Conservation (phyloP, 164 flowering plant genomes). For the Vitis labrusca region DNA sequence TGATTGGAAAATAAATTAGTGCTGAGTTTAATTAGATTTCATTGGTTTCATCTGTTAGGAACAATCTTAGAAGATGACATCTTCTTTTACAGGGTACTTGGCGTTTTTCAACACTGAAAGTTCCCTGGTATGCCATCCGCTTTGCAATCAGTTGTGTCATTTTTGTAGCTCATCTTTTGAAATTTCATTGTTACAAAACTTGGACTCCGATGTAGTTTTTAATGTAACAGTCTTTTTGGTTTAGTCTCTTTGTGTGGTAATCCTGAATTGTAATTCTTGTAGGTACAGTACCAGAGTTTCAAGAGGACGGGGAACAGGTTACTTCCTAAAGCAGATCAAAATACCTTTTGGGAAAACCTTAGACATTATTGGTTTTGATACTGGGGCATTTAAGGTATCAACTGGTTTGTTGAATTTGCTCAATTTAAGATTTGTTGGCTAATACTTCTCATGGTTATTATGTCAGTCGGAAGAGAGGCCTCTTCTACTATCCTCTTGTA, state of each 20-base stretch:
- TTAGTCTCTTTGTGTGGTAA: not conserved
- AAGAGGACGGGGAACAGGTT: constrained; percentile 19
- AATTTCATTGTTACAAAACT: not conserved
- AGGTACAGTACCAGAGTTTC: constrained; percentile 58
- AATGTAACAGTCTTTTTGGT: not conserved
- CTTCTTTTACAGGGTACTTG: constrained; percentile 46
- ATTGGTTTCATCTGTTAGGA: not conserved
- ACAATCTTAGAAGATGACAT: not conserved
- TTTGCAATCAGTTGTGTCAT: constrained; percentile 2
- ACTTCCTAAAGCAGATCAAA: constrained; percentile 38
- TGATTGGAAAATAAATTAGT: not conserved
- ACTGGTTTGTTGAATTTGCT: not conserved
- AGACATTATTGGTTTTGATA: constrained; percentile 45
- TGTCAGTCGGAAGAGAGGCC: too few species aligned
- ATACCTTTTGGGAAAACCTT: constrained; percentile 35
- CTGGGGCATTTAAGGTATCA: constrained; percentile 41
- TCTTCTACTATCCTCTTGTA: too few species aligned
- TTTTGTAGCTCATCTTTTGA: constrained; percentile 1
- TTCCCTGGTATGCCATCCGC: constrained; percentile 55
- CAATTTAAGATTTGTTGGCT: not conserved
- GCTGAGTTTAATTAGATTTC: not conserved
- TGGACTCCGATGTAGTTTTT: not conserved
- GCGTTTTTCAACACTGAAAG: constrained; percentile 33
- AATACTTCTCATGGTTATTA: not conserved
- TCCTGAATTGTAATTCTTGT: constrained; percentile 13